These are phyloP conservation scores for Tremellales sp. DNA, from an alignment of 1,284 basidiomycete genomes.

Conservation along the genomic window DNA sequence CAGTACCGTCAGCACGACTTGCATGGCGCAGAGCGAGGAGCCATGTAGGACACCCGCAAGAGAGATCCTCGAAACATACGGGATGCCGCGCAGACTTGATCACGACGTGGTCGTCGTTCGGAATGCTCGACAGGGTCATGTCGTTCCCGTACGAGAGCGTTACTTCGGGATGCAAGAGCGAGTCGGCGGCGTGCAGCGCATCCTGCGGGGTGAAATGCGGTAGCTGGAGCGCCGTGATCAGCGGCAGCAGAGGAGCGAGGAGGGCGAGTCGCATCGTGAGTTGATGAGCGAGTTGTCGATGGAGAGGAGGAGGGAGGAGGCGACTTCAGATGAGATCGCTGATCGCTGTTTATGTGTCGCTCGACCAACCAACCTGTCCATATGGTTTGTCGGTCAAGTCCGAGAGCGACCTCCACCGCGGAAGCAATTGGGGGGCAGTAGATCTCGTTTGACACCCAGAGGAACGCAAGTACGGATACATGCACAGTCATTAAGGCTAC, in stretches of 20 bases:
- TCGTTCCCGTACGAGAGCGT: constrained; percentile 32
- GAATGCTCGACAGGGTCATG: constrained; percentile 29
- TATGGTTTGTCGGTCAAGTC: too few species aligned
- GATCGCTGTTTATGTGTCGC: too few species aligned
- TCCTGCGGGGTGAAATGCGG: constrained; percentile 29
- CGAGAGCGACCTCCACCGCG: too few species aligned
- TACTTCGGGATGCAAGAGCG: constrained; percentile 22
- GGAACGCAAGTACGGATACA: too few species aligned
- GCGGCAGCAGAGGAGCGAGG: constrained; percentile 19
- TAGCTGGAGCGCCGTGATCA: constrained; percentile 27
- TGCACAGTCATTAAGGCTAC: too few species aligned
- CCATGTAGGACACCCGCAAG: background rate
- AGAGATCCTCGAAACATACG: constrained; percentile 17
- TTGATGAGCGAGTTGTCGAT: too few species aligned
- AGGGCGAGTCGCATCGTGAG: too few species aligned
- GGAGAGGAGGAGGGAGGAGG: too few species aligned
- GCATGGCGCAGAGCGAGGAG: background rate
- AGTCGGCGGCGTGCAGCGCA: constrained; percentile 27
- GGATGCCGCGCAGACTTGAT: constrained; percentile 33
- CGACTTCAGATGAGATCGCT: too few species aligned
- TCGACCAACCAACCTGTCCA: too few species aligned
- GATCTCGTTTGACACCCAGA: too few species aligned
- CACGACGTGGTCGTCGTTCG: constrained; percentile 28
- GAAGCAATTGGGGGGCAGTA: too few species aligned
- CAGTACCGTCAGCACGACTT: background rate